Evolutionary conservation across 2,329 filamentous ascomycete genomes (phyloP), one percentile per base, ranked within the genome.

Genomic region (Penicillium olsonii): DNA sequence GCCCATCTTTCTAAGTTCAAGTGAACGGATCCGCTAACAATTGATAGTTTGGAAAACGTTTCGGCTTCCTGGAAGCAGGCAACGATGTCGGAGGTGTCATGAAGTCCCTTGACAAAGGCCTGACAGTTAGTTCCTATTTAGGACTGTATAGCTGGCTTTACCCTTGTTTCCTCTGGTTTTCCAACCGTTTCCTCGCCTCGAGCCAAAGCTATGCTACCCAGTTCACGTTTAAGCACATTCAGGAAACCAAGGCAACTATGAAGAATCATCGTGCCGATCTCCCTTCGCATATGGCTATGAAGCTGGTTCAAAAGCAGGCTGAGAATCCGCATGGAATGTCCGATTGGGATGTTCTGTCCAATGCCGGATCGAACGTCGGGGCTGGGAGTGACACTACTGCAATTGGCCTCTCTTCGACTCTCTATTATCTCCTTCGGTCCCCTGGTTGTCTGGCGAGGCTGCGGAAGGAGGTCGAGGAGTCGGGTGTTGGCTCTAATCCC

Each of bases 341-440:
- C 8, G 37, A 38, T 24, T 38, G 20, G 14, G 37, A 38, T 38
- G 15, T 38, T 15, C 19, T 38, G 4, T 7, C 19, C n/a, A 38
- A 19, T 22, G 37, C 37, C n/a, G 37, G 19, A 4, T 60, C 62
- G 2, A 67, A 67, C 37, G 59, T 66, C 6, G 42, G 60, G 6
- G 67, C 64, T 3, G 65, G 66, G 5, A 67, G 64, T 14, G 69
- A 73, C 33, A 69, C 69, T 1, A 71, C 68, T 0, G 69, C 67
- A 2, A 63, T 66, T 18, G 62, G 58, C 2, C 53, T 73, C 12
- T 59, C 61, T n/a, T 56, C 63, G 1, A 54, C 68, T 2, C 51
- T 72, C 6, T 70, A 68, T 52, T 59, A 67, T 31, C 44, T 71
- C 4, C 48, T 64, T 7, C 59, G 60, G n/a, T 42, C 66, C 40